Conservation (phyloP, 139 green algal genomes). For the Chlorella vulgaris region DNA sequence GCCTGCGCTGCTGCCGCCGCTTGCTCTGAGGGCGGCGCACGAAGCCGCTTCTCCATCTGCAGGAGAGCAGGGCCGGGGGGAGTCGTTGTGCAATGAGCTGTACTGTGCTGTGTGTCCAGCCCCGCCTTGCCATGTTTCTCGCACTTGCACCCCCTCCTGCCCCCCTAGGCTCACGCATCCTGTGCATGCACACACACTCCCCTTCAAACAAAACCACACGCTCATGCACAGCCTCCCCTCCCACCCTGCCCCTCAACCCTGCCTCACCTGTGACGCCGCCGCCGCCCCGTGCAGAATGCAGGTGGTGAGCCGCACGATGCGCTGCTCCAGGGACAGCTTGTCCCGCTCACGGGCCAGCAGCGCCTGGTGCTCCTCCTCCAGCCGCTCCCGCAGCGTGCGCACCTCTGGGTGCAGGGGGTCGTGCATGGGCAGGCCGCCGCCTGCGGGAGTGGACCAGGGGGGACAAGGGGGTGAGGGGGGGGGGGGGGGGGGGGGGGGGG, state of each 20-base stretch:
- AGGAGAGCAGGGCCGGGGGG: neutral
- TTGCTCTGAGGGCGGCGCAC: neutral
- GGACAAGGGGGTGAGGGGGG: neutral
- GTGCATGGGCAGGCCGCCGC: slow-evolving; percentile 30
- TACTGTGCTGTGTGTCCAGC: too few relatives aligned
- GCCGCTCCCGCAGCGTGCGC: slow-evolving; percentile 62
- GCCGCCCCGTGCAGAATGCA: slow-evolving; percentile 36
- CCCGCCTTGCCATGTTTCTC: too few relatives aligned
- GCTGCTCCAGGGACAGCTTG: slow-evolving; percentile 26
- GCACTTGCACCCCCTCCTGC: neutral
- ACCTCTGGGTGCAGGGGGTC: slow-evolving; percentile 56
- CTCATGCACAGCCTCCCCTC: neutral
- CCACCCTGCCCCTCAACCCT: too few relatives aligned
- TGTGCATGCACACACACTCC: neutral
- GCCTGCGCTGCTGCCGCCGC: neutral
- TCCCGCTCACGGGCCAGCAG: slow-evolving; percentile 46
- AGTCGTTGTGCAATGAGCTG: too few relatives aligned
- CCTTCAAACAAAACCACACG: neutral
- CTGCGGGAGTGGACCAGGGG: neutral
- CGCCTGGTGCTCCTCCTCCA: slow-evolving; percentile 74
- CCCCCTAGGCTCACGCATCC: too few relatives aligned
- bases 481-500: too few relatives aligned
- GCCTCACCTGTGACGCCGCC: neutral
- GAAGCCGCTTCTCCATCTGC: slow-evolving; percentile 27
- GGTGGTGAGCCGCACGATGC: slow-evolving; percentile 27